Base-by-base conservation (phyloP, 345 rosid species). In the Gossypium raimondii region DNA sequence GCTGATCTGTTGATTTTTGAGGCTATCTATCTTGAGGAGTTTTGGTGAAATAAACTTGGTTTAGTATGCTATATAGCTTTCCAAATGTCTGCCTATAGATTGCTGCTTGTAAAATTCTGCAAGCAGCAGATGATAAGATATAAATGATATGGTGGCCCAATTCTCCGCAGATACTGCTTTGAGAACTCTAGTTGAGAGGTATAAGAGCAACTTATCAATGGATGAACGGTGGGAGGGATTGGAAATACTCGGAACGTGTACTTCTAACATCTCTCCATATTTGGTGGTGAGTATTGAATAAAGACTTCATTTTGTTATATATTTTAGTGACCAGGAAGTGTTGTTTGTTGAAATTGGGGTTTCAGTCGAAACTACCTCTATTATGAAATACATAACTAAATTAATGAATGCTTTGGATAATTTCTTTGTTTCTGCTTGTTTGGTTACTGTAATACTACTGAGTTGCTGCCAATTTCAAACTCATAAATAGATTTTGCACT, bases 41-140 rank as follows among this genome's bases (percentile, higher is more conserved):
- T 53, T 9, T 59, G 76, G 79, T 80, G 78, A 78, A 84, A 70
- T 79, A 81, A 82, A 75, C 61, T 52, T 29, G 80, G 73, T 77
- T 73, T 76, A 3, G 72, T 80, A 58, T 78, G 81, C 81, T 76
- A 38, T 72, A 1, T 77, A 25, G 76, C 73, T 78, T 79, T 75
- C 59, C 64, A 24, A 58, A 48, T 73, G 76, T 75, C 78, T 77
- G 74, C 75, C 56, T 34, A 70, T 34, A 34, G 66, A 72, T 69
- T 77, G 71, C 79, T 73, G 84, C 41, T 34, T 18, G 22, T 76
- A 71, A 38, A 41, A n/a, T 9, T 61, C 51, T 56, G 73, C 60
- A 9, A 58, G 55, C 29, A 73, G 78, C 70, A 78, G 67, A 72
- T 12, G 13, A 68, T 77, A 65, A 34, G 53, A 63, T 58, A 43